These are phyloP conservation scores for Purshia tridentata DNA, from an alignment of 306 rosid genomes.

Conservation along the genomic window DNA sequence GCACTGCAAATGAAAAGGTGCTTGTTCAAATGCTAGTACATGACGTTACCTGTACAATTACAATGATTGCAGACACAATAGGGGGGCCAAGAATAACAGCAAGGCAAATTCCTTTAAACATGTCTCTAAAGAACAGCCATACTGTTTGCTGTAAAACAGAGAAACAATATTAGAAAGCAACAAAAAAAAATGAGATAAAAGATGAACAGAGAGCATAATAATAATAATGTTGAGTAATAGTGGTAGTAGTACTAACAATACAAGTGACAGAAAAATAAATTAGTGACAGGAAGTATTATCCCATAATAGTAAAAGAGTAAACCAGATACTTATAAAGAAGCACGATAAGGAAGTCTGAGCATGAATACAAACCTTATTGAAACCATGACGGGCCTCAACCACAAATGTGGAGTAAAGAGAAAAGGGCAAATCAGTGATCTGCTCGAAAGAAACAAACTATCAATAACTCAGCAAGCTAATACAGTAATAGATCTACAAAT, in stretches of 20 bases:
- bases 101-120: slow-evolving; percentile 73
- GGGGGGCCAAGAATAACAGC: slow-evolving; percentile 79
- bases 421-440: slow-evolving; percentile 91
- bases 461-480: slow-evolving; percentile 1
- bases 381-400: slow-evolving; percentile 94
- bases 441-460: slow-evolving; percentile 41
- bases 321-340: slow-evolving; percentile 13
- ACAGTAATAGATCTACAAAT: not conserved
- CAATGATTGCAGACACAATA: slow-evolving; percentile 83
- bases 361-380: slow-evolving; percentile 65
- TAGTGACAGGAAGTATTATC: slow-evolving; percentile 5
- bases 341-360: slow-evolving; percentile 1
- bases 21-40: not conserved
- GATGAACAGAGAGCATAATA: not conserved
- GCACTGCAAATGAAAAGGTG: slow-evolving; percentile 19
- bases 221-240: not conserved
- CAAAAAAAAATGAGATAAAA: not conserved
- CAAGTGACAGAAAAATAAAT: too few relatives aligned
- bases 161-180: slow-evolving; percentile 26
- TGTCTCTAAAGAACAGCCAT: slow-evolving; percentile 88
- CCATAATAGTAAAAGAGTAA: slow-evolving; percentile 15
- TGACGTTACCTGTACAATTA: slow-evolving; percentile 75
- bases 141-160: slow-evolving; percentile 79
- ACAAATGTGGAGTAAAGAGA: slow-evolving; percentile 95
- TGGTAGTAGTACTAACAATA: not conserved